Evolutionary conservation across 768 basidiomycete genomes (phyloP), one percentile per base, ranked within the genome.

Genomic region (Boletus edulis): DNA sequence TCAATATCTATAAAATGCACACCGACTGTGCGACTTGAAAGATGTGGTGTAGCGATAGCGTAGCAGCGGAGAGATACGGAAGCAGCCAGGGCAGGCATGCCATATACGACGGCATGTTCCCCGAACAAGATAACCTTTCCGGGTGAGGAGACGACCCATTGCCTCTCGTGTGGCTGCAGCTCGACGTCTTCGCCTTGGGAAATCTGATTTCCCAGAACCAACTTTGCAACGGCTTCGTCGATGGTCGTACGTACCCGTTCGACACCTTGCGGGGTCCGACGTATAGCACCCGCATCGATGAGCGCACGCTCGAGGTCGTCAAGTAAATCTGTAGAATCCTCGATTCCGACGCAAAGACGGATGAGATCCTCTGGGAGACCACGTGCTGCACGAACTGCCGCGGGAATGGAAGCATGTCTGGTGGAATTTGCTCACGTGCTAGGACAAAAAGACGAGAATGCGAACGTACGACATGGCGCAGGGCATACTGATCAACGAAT

Each of bases 281-380:
- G 79, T 57, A 98, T 89, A 18, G 95, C 95, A 29, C 95, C 94
- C 0, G 95, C 91, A 50, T 94, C 87, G 47, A 98, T 77, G 46
- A 99, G 81, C 0, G 97, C 93, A 59, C 87, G 85, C 68, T 98
- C 94, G 22, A 99, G 85, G 71, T 99, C 97, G 67, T 97, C 95
- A 38, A 98, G 77, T 41, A 99, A 80, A 74, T 99, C 97, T 31
- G 83, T 78, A 0, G 92, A 79, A 71, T 99, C 97, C 73, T 99
- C 97, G 57, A 99, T 98, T 51, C 97, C 97, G 61, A 98, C 95
- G 65, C 97, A 99, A 43, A 99, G 81, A 44, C 97, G 90, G 62
- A 99, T 98, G 48, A 99, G 83, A 72, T 99, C 91, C 72, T 99
- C 97, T n/a, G 97, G 97, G 17, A 99, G 80, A 41, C 96, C 96